Evolutionary conservation across 2,329 filamentous ascomycete genomes (phyloP).

Genomic region (Trichoderma sp.): DNA sequence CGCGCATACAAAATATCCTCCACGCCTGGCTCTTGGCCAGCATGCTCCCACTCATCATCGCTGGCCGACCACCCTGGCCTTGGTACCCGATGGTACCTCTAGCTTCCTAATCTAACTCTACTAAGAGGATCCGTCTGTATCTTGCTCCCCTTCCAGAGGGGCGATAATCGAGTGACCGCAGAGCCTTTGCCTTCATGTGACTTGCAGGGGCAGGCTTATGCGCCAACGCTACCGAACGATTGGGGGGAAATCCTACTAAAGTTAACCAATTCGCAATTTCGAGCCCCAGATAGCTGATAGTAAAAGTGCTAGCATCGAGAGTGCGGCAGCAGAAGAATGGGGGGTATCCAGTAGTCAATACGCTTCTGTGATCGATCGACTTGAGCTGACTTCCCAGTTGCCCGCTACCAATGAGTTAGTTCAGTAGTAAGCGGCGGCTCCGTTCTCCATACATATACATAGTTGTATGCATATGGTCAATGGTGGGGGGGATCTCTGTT

Average conservation of each 20-base stretch:
- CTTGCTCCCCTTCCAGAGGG: neutral
- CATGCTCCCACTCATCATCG: neutral
- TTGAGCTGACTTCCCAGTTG: neutral
- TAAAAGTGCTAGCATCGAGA: neutral
- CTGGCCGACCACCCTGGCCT: constrained; percentile 8
- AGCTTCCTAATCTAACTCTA: constrained; percentile 17
- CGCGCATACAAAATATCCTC: neutral
- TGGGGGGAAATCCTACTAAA: neutral
- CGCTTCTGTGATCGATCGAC: constrained; percentile 12
- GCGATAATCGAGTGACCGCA: constrained; percentile 25
- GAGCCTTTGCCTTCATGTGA: constrained; percentile 14
- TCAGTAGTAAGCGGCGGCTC: neutral
- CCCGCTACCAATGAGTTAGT: neutral
- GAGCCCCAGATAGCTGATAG: neutral
- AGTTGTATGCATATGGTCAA: neutral
- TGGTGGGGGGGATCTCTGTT: constrained; percentile 18
- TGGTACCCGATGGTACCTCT: constrained; percentile 10
- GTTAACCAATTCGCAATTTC: neutral
- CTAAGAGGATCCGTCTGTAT: constrained; percentile 22
- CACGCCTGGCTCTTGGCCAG: constrained; percentile 11
- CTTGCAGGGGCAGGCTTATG: constrained; percentile 15
- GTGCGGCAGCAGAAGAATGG: neutral
- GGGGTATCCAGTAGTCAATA: neutral
- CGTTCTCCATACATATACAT: neutral
- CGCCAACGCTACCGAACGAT: constrained; percentile 17